Evolutionary conservation across 495 filamentous ascomycete genomes (phyloP).

Genomic region (Aspergillus conjunctus): DNA sequence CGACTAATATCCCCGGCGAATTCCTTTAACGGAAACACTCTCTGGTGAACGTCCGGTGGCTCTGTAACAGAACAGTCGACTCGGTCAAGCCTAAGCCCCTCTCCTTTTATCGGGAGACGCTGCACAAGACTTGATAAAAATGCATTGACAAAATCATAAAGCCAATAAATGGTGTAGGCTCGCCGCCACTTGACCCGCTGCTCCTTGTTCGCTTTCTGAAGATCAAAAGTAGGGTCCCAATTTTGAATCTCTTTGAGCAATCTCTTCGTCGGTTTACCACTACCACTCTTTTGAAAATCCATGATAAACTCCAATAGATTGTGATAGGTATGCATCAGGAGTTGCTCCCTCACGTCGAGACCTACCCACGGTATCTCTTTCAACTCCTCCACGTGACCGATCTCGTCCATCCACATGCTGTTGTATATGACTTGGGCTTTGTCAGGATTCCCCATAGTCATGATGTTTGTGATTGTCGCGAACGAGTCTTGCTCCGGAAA

Average conservation of each 20-base stretch:
- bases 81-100: background rate
- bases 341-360: slow-evolving; percentile 44
- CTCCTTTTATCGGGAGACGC: background rate
- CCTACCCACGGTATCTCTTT: slow-evolving; percentile 15
- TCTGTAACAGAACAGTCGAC: slow-evolving; percentile 14
- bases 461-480: slow-evolving; percentile 39
- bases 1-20: slow-evolving; percentile 12
- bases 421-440: slow-evolving; percentile 27
- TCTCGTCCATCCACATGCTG: slow-evolving; percentile 11
- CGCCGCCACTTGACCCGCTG: slow-evolving; percentile 13
- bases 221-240: slow-evolving; percentile 48
- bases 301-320: slow-evolving; percentile 49
- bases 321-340: slow-evolving; percentile 43
- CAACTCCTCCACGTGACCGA: background rate
- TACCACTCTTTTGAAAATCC: slow-evolving; percentile 49
- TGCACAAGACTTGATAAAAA: slow-evolving; percentile 5
- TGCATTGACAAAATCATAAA: slow-evolving; percentile 17
- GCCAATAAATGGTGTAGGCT: slow-evolving; percentile 17
- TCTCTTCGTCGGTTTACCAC: slow-evolving; percentile 47
- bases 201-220: slow-evolving; percentile 22
- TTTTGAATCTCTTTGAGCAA: slow-evolving; percentile 39
- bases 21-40: slow-evolving; percentile 1
- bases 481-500: slow-evolving; percentile 46
- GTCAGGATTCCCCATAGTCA: slow-evolving; percentile 40
- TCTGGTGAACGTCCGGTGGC: slow-evolving; percentile 3